Percentiles rank a stretch among this genome's conserved stretches.
phyloP scores from a whole-genome alignment of 768 basidiomycete species.

The Termitomyces sp. region DNA sequence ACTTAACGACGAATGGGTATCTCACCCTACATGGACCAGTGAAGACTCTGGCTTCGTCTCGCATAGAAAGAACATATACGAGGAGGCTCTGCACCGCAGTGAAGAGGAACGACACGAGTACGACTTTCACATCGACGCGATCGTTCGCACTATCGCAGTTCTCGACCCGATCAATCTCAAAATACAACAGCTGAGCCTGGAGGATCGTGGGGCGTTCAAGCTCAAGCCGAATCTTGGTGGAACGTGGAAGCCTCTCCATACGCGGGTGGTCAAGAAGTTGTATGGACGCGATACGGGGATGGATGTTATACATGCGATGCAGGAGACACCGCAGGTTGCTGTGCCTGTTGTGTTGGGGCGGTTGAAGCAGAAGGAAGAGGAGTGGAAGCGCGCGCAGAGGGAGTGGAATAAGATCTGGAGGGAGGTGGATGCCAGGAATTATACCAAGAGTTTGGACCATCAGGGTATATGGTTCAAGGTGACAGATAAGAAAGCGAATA shows the following conservation, averaged over 20 bases:
- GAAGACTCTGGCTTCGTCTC: conserved; percentile 91
- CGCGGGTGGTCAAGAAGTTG: conserved; percentile 94
- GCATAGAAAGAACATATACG: conserved; percentile 93
- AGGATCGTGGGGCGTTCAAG: conserved; percentile 80
- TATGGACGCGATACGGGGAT: conserved; percentile 85
- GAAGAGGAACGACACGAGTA: conserved; percentile 99
- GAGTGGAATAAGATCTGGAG: conserved; percentile 99
- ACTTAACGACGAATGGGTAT: conserved; percentile 97
- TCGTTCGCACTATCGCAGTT: conserved; percentile 83
- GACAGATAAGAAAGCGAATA: conserved; percentile 82
- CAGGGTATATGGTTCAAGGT: conserved; percentile 89
- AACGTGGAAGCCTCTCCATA: conserved; percentile 85
- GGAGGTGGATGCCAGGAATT: conserved; percentile 94
- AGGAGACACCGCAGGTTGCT: conserved; percentile 86
- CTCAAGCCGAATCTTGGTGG: conserved; percentile 88
- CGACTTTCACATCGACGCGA: conserved; percentile 97
- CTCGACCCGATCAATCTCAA: conserved; percentile 92
- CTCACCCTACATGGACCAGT: conserved; percentile 92
- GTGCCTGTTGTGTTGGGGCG: conserved; percentile 88
- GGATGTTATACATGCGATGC: conserved; percentile 84
- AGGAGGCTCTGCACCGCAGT: conserved; percentile 92
- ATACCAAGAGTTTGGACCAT: conserved; percentile 89
- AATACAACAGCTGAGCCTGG: conserved; percentile 71
- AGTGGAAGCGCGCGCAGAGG: conserved; percentile 95
- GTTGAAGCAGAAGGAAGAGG: conserved; percentile 94